Conservation (phyloP, 2,329 filamentous ascomycete genomes). For the Massarina eburnea region DNA sequence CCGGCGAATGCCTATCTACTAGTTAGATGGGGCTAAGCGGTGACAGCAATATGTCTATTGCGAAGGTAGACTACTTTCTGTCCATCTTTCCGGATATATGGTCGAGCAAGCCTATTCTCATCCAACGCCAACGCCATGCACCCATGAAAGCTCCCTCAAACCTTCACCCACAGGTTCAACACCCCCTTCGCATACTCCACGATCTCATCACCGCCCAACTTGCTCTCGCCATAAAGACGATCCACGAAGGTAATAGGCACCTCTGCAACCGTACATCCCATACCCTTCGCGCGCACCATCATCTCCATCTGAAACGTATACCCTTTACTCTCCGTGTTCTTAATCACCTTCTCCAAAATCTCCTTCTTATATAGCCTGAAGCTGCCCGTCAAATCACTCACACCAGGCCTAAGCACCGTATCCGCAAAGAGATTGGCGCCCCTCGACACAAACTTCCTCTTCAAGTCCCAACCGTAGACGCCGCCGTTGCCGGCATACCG, state of each 20-base stretch:
- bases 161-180: slow-evolving; percentile 52
- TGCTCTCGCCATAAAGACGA: slow-evolving; percentile 90
- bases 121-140: slow-evolving; percentile 35
- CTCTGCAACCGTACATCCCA: slow-evolving; percentile 92
- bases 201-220: slow-evolving; percentile 93
- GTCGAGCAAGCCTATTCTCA: slow-evolving; percentile 4
- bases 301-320: slow-evolving; percentile 99
- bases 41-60: not conserved
- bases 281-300: slow-evolving; percentile 95
- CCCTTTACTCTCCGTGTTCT: slow-evolving; percentile 89
- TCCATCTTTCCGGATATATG: slow-evolving; percentile 6
- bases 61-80: not conserved
- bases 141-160: slow-evolving; percentile 34
- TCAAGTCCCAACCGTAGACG: slow-evolving; percentile 95
- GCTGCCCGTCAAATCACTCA: slow-evolving; percentile 92
- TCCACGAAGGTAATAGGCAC: slow-evolving; percentile 97
- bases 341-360: slow-evolving; percentile 87
- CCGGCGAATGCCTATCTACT: too few species aligned
- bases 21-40: not conserved
- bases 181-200: slow-evolving; percentile 84
- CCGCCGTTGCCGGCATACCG: slow-evolving; percentile 84
- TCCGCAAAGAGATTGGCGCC: slow-evolving; percentile 96
- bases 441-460: slow-evolving; percentile 72
- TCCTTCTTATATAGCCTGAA: slow-evolving; percentile 93
- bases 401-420: slow-evolving; percentile 86